Conservation (phyloP, 805 yeast genomes). For the Alloascoidea hylecoeti region DNA sequence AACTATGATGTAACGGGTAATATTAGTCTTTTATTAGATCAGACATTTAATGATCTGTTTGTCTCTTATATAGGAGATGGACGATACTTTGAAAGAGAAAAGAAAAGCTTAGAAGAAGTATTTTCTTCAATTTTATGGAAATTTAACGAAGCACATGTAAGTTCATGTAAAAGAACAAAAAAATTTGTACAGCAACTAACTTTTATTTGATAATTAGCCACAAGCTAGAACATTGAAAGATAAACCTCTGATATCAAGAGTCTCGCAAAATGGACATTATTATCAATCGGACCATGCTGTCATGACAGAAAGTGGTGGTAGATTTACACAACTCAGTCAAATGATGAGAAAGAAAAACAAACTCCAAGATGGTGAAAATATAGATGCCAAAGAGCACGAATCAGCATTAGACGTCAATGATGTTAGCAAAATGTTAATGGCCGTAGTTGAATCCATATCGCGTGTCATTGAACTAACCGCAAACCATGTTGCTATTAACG, state of each 20-base stretch:
- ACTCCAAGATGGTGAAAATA: slow-evolving; percentile 4
- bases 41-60: slow-evolving; percentile 59
- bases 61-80: slow-evolving; percentile 52
- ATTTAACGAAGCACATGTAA: slow-evolving; percentile 23
- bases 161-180: neutral
- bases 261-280: slow-evolving; percentile 1
- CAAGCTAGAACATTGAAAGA: neutral
- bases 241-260: neutral
- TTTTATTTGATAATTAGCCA: too few species aligned
- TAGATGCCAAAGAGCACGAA: slow-evolving; percentile 7
- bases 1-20: slow-evolving; percentile 22
- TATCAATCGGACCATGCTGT: neutral
- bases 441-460: slow-evolving; percentile 65
- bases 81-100: slow-evolving; percentile 59
- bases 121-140: slow-evolving; percentile 29
- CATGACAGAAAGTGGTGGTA: slow-evolving; percentile 1
- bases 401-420: slow-evolving; percentile 22
- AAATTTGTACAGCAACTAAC: too few species aligned
- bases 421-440: slow-evolving; percentile 52
- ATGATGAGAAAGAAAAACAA: neutral
- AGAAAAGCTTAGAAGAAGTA: slow-evolving; percentile 45
- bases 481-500: slow-evolving; percentile 37
- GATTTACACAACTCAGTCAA: neutral
- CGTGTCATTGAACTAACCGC: slow-evolving; percentile 66
- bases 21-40: slow-evolving; percentile 42